These are phyloP conservation scores for Porcisia hertigi DNA, from an alignment of 208 protist species.

Conservation along the genomic window DNA sequence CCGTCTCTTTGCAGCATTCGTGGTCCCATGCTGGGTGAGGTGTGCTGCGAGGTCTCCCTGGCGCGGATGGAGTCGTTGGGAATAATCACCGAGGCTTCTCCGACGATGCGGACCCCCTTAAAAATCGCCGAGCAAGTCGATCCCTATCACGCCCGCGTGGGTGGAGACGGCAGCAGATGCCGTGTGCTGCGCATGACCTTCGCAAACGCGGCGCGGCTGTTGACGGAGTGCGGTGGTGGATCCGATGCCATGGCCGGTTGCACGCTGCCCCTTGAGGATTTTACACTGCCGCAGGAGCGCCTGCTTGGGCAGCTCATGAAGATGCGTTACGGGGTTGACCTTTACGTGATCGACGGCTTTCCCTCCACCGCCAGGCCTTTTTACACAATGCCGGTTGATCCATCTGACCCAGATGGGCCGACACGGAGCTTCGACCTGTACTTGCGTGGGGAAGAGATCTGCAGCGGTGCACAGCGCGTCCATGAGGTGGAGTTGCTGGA, in stretches of 20 bases:
- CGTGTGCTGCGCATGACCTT: slow-evolving; percentile 30
- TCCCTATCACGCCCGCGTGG: slow-evolving; percentile 19
- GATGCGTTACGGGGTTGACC: slow-evolving; percentile 97
- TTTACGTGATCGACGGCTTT: slow-evolving; percentile 99
- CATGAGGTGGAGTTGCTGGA: slow-evolving; percentile 92
- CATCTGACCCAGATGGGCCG: slow-evolving; percentile 12
- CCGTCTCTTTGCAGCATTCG: neutral
- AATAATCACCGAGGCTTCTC: neutral
- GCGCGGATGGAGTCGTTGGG: slow-evolving; percentile 4
- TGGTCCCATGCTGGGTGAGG: slow-evolving; percentile 5
- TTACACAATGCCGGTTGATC: slow-evolving; percentile 98
- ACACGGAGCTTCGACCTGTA: slow-evolving; percentile 98
- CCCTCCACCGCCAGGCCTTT: slow-evolving; percentile 96
- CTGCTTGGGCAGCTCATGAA: slow-evolving; percentile 94
- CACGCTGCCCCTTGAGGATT: slow-evolving; percentile 55
- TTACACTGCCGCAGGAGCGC: slow-evolving; percentile 92
- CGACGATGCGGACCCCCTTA: neutral
- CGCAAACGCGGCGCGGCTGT: slow-evolving; percentile 16
- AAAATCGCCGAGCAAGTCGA: neutral
- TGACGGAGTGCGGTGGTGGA: slow-evolving; percentile 11
- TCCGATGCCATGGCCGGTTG: neutral
- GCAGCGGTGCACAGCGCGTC: slow-evolving; percentile 99
- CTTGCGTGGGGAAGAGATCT: slow-evolving; percentile 99
- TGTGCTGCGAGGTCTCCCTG: slow-evolving; percentile 26
- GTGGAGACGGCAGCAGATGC: slow-evolving; percentile 9